phyloP scores from a whole-genome alignment of 2,329 filamentous ascomycete genomes.

The Botrytis fabae region DNA sequence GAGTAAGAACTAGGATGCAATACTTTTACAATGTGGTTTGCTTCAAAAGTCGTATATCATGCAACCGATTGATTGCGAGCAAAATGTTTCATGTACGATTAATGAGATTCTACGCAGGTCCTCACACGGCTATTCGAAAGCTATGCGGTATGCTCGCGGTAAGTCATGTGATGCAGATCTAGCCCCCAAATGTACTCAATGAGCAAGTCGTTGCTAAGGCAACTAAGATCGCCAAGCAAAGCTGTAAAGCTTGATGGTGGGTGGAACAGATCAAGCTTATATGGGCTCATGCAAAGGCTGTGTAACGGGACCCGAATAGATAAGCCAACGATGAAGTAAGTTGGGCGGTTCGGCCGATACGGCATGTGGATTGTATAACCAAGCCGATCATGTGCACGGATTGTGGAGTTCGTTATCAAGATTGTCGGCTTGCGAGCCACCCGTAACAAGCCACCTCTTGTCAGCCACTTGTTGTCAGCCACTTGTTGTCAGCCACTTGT shows the following conservation, averaged over 20 bases:
- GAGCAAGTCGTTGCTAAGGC: not conserved
- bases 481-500: too few species aligned
- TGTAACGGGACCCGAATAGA: slow-evolving; percentile 3
- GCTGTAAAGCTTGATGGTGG: not conserved
- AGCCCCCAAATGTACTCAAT: not conserved
- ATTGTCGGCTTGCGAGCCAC: not conserved
- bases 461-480: not conserved
- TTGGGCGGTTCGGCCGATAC: not conserved
- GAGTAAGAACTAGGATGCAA: not conserved
- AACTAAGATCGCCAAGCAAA: not conserved
- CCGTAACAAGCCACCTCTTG: too few species aligned
- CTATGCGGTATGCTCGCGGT: not conserved
- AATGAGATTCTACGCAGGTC: slow-evolving; percentile 1
- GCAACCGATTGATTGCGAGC: not conserved
- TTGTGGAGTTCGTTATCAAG: not conserved
- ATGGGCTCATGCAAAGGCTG: not conserved
- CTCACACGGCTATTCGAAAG: not conserved
- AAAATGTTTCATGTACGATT: not conserved
- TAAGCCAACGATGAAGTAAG: not conserved
- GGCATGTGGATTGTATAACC: not conserved
- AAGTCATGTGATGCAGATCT: not conserved
- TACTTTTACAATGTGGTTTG: not conserved
- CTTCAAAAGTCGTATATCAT: not conserved
- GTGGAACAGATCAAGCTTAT: not conserved
- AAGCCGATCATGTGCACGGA: not conserved